Conservation (phyloP, 2,329 filamentous ascomycete species). For the Diaporthe vexans region DNA sequence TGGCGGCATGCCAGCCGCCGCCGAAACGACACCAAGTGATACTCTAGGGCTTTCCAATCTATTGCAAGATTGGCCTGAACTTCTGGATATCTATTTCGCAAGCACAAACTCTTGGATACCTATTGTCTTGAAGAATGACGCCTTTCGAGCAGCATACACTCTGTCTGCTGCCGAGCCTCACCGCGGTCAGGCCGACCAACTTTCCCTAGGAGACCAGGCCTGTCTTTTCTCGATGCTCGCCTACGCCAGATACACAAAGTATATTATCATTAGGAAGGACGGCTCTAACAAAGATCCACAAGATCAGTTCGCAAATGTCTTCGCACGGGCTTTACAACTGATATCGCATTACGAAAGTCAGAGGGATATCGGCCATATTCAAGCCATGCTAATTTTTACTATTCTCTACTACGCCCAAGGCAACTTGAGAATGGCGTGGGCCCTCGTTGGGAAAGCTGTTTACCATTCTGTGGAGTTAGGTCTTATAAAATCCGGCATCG, state of each 20-base stretch:
- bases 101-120: slow-evolving; percentile 16
- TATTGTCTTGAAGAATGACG: slow-evolving; percentile 5
- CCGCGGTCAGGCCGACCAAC: neutral
- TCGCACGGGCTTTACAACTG: slow-evolving; percentile 2
- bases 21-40: neutral
- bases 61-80: slow-evolving; percentile 14
- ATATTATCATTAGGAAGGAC: neutral
- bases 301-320: neutral
- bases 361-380: slow-evolving; percentile 2
- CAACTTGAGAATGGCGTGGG: slow-evolving; percentile 1
- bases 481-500: neutral
- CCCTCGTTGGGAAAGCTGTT: slow-evolving; percentile 11
- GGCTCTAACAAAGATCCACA: neutral
- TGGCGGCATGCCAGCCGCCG: neutral
- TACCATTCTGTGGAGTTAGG: slow-evolving; percentile 16
- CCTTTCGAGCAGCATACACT: slow-evolving; percentile 10
- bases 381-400: slow-evolving; percentile 14
- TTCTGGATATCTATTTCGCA: slow-evolving; percentile 13
- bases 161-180: neutral
- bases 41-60: neutral
- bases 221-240: slow-evolving; percentile 11
- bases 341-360: slow-evolving; percentile 6
- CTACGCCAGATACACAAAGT: slow-evolving; percentile 14
- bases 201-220: neutral
- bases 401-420: slow-evolving; percentile 13